These are phyloP conservation scores for Pisolithus sp. DNA, from an alignment of 768 basidiomycete genomes.

Conservation along the genomic window DNA sequence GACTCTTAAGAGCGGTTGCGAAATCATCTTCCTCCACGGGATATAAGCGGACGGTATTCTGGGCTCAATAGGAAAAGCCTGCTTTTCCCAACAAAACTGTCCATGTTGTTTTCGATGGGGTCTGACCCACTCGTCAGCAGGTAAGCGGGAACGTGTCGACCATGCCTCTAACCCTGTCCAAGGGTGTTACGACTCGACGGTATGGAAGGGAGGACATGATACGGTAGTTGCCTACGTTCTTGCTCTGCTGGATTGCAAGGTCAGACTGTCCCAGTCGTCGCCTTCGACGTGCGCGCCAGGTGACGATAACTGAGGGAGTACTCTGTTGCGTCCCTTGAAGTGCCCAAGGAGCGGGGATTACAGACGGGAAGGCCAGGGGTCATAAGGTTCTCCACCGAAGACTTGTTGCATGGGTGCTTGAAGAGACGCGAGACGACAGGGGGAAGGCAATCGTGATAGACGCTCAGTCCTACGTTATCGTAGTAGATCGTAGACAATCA, in stretches of 20 bases:
- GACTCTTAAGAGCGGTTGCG: constrained; percentile 5
- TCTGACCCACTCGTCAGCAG: constrained; percentile 16
- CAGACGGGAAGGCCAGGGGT: constrained; percentile 16
- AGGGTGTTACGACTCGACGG: constrained; percentile 7
- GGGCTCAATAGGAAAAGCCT: background rate
- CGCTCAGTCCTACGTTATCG: constrained; percentile 12
- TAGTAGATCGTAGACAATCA: constrained; percentile 6
- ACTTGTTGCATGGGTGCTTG: constrained; percentile 14
- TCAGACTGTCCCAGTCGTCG: constrained; percentile 6
- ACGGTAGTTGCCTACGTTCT: constrained; percentile 10
- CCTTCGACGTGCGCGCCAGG: constrained; percentile 13
- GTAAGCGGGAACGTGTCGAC: constrained; percentile 8
- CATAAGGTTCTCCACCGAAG: constrained; percentile 17
- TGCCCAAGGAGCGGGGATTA: constrained; percentile 16
- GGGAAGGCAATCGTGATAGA: constrained; percentile 13
- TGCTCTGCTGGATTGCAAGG: constrained; percentile 5
- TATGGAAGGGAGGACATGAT: constrained; percentile 16
- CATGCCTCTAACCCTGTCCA: constrained; percentile 6
- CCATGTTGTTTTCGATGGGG: constrained; percentile 17
- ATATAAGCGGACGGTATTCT: background rate
- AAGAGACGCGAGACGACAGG: constrained; percentile 14
- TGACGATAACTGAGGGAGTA: constrained; percentile 16
- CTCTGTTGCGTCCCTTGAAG: constrained; percentile 11
- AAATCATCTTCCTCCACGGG: constrained; percentile 8
- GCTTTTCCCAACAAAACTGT: background rate